Conservation (phyloP, 1,284 basidiomycete genomes). For the Sporisorium exsertum region DNA sequence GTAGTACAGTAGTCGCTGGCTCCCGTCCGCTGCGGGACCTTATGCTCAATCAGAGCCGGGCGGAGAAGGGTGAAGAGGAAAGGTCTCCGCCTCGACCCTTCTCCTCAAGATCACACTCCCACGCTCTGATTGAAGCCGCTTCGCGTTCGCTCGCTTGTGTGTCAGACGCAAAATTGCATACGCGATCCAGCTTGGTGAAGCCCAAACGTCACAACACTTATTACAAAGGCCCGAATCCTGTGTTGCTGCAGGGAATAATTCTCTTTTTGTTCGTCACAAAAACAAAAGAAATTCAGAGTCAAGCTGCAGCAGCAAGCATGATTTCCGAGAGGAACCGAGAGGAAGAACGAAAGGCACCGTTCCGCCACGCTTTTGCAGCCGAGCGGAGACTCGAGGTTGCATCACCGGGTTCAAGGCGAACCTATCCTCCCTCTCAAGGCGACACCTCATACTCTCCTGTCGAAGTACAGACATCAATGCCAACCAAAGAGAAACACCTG, state of each 20-base stretch:
- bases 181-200: background rate
- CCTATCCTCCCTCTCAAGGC: no score
- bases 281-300: background rate
- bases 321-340: background rate
- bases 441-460: background rate
- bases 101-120: background rate
- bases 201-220: slow-evolving; percentile 9
- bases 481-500: no score
- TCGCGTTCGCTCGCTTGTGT: background rate
- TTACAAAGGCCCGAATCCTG: background rate
- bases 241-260: background rate
- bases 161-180: slow-evolving; percentile 6
- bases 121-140: background rate
- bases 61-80: background rate
- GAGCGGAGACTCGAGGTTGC: background rate
- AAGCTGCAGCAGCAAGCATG: background rate
- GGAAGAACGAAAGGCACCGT: background rate
- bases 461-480: background rate
- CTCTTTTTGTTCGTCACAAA: background rate
- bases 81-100: background rate
- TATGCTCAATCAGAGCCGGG: background rate
- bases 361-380: background rate
- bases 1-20: no score
- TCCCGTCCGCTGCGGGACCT: background rate
- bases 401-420: no score